Evolutionary conservation across 2,329 filamentous ascomycete species (phyloP).

Genomic region (Diaporthe vaccinii): DNA sequence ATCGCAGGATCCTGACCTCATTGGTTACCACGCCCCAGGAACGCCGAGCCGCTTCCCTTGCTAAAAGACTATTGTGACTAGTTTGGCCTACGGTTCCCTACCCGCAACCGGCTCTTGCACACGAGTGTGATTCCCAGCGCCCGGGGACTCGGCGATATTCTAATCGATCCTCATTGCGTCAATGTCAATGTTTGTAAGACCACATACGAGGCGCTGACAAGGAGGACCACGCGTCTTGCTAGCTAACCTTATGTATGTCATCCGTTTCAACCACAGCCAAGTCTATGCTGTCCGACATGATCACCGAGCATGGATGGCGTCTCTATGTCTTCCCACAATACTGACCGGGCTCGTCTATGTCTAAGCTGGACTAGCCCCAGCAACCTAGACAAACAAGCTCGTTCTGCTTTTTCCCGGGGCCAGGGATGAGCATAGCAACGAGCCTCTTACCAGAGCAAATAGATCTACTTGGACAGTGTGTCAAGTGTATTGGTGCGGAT

Average conservation of each 20-base stretch:
- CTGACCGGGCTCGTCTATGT: background rate
- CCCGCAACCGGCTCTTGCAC: background rate
- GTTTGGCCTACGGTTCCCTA: background rate
- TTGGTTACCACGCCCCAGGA: conserved; percentile 20
- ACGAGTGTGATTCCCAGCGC: background rate
- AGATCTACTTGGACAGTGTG: background rate
- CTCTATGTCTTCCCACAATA: background rate
- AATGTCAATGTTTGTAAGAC: background rate
- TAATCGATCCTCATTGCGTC: conserved; percentile 6
- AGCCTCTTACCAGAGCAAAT: background rate
- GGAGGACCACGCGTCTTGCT: background rate
- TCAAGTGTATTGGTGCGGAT: background rate
- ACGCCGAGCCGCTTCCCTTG: conserved; percentile 8
- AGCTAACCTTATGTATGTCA: too few relatives aligned
- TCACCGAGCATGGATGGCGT: background rate
- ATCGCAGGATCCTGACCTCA: conserved; percentile 4
- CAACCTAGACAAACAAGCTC: background rate
- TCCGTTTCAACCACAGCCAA: background rate
- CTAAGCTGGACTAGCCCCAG: background rate
- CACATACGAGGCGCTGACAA: background rate
- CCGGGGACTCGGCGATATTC: conserved; percentile 8
- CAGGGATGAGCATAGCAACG: background rate
- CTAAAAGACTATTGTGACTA: background rate
- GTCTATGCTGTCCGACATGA: background rate
- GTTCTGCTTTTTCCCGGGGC: background rate